phyloP scores from a whole-genome alignment of 2,329 filamentous ascomycete species.

The Colletotrichum higginsianum region DNA sequence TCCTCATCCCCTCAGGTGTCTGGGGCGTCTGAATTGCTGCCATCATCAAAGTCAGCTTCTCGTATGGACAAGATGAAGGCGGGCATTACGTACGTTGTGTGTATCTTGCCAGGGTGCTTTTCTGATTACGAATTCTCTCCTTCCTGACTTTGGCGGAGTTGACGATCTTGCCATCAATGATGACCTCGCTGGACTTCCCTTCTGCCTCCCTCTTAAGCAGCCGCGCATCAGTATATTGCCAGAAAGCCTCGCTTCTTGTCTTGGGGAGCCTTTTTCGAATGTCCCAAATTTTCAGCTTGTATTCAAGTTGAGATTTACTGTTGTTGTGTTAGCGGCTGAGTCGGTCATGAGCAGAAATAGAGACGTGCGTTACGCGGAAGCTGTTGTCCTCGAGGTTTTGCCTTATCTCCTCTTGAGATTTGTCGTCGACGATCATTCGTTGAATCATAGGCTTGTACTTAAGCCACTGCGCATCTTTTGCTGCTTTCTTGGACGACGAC shows the following conservation, averaged over 20 bases:
- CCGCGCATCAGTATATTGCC: neutral
- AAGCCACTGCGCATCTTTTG: neutral
- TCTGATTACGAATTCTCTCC: neutral
- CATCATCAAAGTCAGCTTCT: too few species aligned
- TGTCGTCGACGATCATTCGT: conserved; percentile 1
- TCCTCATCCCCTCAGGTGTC: neutral
- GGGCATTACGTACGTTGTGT: neutral
- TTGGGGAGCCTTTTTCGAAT: neutral
- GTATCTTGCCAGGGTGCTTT: neutral
- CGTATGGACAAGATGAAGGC: too few species aligned
- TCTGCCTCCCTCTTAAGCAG: neutral
- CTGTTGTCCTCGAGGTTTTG: neutral
- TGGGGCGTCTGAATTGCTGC: too few species aligned
- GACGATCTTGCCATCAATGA: neutral
- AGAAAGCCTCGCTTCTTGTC: neutral
- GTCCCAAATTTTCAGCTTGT: conserved; percentile 22
- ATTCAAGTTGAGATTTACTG: conserved; percentile 24
- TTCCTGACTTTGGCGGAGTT: neutral
- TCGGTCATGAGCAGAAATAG: neutral
- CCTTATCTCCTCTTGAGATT: neutral
- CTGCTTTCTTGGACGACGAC: neutral
- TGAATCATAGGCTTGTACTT: neutral
- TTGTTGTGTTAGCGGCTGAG: neutral
- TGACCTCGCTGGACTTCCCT: conserved; percentile 10
- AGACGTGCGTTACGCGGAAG: neutral